Evolutionary conservation across 1,284 basidiomycete species (phyloP), one percentile per base, ranked within the genome.

Genomic region (Agroathelia rolfsii): DNA sequence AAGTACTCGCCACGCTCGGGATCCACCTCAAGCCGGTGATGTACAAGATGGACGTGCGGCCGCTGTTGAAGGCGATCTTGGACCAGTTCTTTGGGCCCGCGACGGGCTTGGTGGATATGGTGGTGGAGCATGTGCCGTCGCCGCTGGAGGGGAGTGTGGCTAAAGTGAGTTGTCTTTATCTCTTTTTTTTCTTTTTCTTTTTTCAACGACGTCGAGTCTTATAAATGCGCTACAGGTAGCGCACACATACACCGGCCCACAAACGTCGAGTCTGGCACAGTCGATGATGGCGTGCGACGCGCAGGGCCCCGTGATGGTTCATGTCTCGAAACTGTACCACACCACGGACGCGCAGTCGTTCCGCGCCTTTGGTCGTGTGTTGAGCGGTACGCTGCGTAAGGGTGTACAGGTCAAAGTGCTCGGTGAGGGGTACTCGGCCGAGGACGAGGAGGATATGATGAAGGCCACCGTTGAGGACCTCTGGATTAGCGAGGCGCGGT

Each of bases 371-470:
- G 95, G 94, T 15, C 76, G 95, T 40, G 82, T 99, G 12, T 69
- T 97, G 56, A 92, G 88, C 47, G 95, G 95, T 12, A 94, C 90
- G 0, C 62, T 95, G 10, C 64, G 69, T 46, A 79, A 83, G 43
- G 92, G 90, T 4, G 73, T 76, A 62, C 66, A 79, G 18, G 72
- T 99, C 46, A 95, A 94, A 60, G 93, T 98, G n/a, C 69, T 98
- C 7, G 95, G 95, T 36, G 94, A 97, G 56, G 87, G 88, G 0
- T 99, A 92, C 56, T 94, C 92, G 7, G 83, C 86, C 9, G 93
- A 97, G 49, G 95, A 98, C 50, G 94, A 98, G 58, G 95, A 99
- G 59, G 95, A 99, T 52, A 94, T 97, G 89, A 74, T 82, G 50
- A 76, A 79, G 41, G 79, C 76, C n/a, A 72, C 66, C 3, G 75